phyloP scores from a whole-genome alignment of 1,284 basidiomycete species.

The Meira nashicola region DNA sequence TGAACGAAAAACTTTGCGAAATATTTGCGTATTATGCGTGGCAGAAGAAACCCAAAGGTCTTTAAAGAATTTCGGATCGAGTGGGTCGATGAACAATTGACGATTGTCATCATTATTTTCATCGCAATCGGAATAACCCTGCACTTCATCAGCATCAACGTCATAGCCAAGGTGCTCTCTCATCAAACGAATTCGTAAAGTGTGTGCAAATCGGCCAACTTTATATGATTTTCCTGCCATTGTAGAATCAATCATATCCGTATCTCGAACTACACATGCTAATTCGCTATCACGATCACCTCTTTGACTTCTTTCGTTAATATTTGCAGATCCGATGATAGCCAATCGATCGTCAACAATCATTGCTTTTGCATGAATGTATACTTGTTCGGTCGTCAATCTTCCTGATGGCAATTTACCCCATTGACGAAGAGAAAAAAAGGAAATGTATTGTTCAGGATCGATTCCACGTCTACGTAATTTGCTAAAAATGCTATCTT shows the following conservation, averaged over 20 bases:
- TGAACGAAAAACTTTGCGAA: constrained; percentile 48
- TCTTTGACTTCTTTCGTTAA: constrained; percentile 92
- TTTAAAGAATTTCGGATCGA: constrained; percentile 39
- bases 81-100: constrained; percentile 32
- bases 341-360: constrained; percentile 92
- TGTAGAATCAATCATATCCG: constrained; percentile 82
- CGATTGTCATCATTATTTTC: not conserved
- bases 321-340: constrained; percentile 99
- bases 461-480: constrained; percentile 76
- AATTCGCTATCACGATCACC: constrained; percentile 96
- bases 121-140: not conserved
- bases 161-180: constrained; percentile 92
- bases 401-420: constrained; percentile 79
- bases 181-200: constrained; percentile 88
- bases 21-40: constrained; percentile 48
- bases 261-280: constrained; percentile 85
- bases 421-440: constrained; percentile 92
- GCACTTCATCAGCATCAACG: constrained; percentile 63
- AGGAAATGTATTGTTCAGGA: constrained; percentile 84
- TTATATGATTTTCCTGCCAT: constrained; percentile 94
- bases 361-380: constrained; percentile 61
- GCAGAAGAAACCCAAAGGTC: constrained; percentile 44
- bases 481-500: constrained; percentile 84
- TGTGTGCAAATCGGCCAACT: constrained; percentile 94
- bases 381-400: constrained; percentile 76